Base-by-base conservation (phyloP, 352 stramenopile genomes). In the Phytophthora ohioensis region DNA sequence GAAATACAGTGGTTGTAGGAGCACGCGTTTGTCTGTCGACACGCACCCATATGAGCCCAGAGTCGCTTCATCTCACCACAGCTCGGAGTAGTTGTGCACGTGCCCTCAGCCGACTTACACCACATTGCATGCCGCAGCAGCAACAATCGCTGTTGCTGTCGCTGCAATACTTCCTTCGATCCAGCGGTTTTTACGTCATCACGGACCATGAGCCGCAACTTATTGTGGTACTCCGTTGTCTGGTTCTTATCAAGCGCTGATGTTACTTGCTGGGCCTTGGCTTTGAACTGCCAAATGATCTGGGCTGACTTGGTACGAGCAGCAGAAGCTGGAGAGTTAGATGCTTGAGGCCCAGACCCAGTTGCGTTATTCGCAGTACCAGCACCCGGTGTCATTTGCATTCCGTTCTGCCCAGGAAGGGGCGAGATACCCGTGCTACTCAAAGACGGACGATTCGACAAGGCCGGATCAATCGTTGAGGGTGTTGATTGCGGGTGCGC, bases 21-120 rank as follows among this genome's bases (percentile, higher is more conserved):
- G 77, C 98, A 99, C 60, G 98, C 95, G 30, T 90, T 92, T 57
- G 98, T 97, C 76, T 99, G 92, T 55, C 98, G 98, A 64, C 98
- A 99, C 38, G 95, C 89, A 9, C 97, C 96, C 89, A 99, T 99
- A 75, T 99, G 97, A 62, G 98, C 97, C 97, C 97, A 99, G 5
- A 99, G 81, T 11, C 93, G 82, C 78, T 99, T 99, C 97, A 99
- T 99, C 55, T 97, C 95, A 15, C 91, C 92, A 83, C 97, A 99
- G 68, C 98, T 98, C 34, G 93, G 92, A 5, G 97, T 99, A 1
- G 98, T 97, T 27, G 90, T 88, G 68, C 98, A 99, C 27, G 79
- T 86, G 12, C 91, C 90, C 67, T 99, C 93, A 38, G 95, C 84
- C 34, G 98, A 91, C 70, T 98, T 98, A 66, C 98, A 99, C 87